Evolutionary conservation across 1,284 basidiomycete genomes (phyloP), one percentile per base, ranked within the genome.

Genomic region (Veloporphyrellus conicus): DNA sequence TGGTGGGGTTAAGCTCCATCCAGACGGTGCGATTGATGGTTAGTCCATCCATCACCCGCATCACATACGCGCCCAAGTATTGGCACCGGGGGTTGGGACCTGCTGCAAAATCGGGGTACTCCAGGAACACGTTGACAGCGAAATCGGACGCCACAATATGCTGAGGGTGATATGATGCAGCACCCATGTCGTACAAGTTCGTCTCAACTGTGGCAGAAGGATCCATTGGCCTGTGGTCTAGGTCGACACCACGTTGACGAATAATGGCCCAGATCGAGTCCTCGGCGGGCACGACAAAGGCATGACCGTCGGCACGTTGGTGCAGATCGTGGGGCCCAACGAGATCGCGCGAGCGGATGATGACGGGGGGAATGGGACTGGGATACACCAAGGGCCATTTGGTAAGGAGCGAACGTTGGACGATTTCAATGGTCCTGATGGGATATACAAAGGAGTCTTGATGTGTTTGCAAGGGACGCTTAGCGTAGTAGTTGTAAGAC

Each of bases 121-220:
- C 54, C 14, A 63, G 11, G 19, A 67, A 63, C 1, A 63, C 37
- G 33, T 67, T 67, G 3, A 66, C 51, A n/a, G 61, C 61, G 14
- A 62, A 62, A 3, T 42, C 32, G 19, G 57, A 53, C 14, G 54
- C 56, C 9, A 54, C 48, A 22, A 55, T 40, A 11, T 60, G 51
- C 35, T 62, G 53, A 12, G 57, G 49, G 29, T 23, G 14, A 28
- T 63, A 59, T 2, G 32, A 1, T 1, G 52, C 51, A 4, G 0
- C 43, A 2, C 53, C 58, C 15, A 22, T 29, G 6, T 5, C n/a
- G 9, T 22, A 36, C 0, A 40, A 3, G 22, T 6, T 11, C 6
- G 39, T 42, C 1, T 47, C 31, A 37, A 64, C 45, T 2, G 3
- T 6, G 8, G 16, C 11, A 1, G n/a, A 34, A 16, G 28, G 27